phyloP scores from a whole-genome alignment of 2,329 filamentous ascomycete genomes.

The Colletotrichum sp. region DNA sequence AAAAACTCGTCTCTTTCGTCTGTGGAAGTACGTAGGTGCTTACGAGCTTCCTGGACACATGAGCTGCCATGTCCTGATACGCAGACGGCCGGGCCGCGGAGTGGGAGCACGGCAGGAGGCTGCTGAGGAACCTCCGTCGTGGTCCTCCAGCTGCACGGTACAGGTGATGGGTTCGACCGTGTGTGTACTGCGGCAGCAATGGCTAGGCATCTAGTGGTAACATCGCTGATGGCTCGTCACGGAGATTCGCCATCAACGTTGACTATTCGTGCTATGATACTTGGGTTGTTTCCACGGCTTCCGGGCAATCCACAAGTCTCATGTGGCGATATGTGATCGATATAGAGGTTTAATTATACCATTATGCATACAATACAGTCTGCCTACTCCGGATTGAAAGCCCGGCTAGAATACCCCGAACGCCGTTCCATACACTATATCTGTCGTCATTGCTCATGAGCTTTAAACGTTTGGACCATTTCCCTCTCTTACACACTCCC shows the following conservation, averaged over 20 bases:
- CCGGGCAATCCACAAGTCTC: background rate
- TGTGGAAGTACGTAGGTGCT: background rate
- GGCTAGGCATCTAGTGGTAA: background rate
- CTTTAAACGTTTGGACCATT: background rate
- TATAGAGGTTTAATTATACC: background rate
- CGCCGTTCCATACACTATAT: background rate
- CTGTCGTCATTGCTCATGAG: constrained; percentile 8
- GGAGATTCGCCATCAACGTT: background rate
- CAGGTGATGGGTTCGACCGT: background rate
- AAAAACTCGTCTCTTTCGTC: background rate
- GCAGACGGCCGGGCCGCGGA: background rate
- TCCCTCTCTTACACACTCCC: background rate
- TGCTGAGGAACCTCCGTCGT: background rate
- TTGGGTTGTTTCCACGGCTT: background rate
- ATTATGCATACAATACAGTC: background rate
- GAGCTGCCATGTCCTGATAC: background rate
- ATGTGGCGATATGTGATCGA: background rate
- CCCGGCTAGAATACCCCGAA: background rate
- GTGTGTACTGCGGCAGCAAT: background rate
- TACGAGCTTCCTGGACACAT: background rate
- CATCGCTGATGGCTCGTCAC: background rate
- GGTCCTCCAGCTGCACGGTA: background rate
- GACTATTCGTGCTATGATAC: background rate
- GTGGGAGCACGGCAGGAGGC: background rate
- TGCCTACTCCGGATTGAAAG: background rate